Percentiles rank a stretch among this genome's conserved stretches.
Conservation (phyloP, 129 eudicot genomes). For the Lactuca sativa region DNA sequence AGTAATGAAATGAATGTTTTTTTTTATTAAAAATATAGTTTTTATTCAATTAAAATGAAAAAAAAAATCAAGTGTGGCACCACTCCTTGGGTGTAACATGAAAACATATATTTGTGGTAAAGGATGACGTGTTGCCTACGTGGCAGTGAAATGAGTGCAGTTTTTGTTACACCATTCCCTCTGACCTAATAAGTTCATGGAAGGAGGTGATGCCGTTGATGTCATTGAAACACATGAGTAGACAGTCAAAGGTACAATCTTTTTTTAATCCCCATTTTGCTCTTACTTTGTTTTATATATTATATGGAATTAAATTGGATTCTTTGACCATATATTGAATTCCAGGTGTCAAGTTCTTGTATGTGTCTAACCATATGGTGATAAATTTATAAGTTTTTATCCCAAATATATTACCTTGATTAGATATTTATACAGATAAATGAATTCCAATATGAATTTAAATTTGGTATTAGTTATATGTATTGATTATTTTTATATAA, state of each 20-base stretch:
- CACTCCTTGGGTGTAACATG: no score
- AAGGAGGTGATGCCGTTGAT: slow-evolving; percentile 78
- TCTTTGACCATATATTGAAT: slow-evolving; percentile 22
- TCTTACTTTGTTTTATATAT: not conserved
- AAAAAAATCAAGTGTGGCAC: no score
- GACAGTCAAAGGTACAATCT: slow-evolving; percentile 70
- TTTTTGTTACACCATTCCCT: no score
- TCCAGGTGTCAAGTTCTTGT: slow-evolving; percentile 90
- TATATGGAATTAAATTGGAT: not conserved
- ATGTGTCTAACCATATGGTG: slow-evolving; percentile 75
- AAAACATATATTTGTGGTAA: no score
- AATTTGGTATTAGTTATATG: no score
- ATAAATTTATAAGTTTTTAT: slow-evolving; percentile 8
- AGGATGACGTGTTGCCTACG: no score
- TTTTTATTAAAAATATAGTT: no score
- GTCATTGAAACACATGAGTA: slow-evolving; percentile 83
- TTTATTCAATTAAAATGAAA: no score
- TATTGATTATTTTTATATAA: slow-evolving; percentile 18
- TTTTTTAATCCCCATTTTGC: slow-evolving; percentile 9
- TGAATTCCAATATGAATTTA: no score
- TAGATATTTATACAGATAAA: no score
- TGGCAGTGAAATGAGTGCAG: no score
- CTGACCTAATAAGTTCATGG: slow-evolving; percentile 50
- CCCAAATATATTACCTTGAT: not conserved
- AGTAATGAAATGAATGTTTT: no score